phyloP scores from a whole-genome alignment of 495 filamentous ascomycete genomes.

The Aspergillus egyptiacus region DNA sequence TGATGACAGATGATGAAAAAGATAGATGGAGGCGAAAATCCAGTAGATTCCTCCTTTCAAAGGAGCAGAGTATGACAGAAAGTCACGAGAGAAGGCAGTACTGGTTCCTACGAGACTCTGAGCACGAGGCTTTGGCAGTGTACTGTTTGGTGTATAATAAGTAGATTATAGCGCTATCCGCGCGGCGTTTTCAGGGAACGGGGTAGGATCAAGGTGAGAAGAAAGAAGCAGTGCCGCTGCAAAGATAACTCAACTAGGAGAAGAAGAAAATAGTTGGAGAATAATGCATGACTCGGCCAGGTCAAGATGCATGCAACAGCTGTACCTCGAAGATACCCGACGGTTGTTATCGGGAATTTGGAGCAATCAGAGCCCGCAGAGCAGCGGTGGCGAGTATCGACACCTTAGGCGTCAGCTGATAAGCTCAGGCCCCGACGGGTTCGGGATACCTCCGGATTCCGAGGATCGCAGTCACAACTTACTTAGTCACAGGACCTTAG shows the following conservation, averaged over 20 bases:
- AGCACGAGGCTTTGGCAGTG: not conserved
- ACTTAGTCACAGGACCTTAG: too few relatives aligned
- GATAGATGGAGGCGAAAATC: not conserved
- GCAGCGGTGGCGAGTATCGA: not conserved
- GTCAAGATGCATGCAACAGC: not conserved
- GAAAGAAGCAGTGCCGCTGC: not conserved
- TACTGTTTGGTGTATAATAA: not conserved
- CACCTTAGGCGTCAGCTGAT: conserved; percentile 4
- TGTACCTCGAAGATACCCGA: too few relatives aligned
- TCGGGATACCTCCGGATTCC: conserved; percentile 5
- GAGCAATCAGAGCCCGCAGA: conserved; percentile 13
- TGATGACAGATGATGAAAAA: not conserved
- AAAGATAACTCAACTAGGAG: too few relatives aligned
- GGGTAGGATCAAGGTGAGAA: not conserved
- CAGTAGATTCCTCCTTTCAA: not conserved
- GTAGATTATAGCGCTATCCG: too few relatives aligned
- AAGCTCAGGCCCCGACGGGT: conserved; percentile 11
- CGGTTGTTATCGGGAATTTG: conserved; percentile 13
- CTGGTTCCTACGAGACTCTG: not conserved
- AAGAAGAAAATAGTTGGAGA: conserved; percentile 8
- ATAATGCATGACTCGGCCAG: too few relatives aligned
- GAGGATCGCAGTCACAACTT: too few relatives aligned
- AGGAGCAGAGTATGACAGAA: not conserved
- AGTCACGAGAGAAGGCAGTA: conserved; percentile 4
- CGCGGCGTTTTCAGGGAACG: not conserved